phyloP scores from a whole-genome alignment of 2,329 filamentous ascomycete genomes.

The Alternaria sp. region DNA sequence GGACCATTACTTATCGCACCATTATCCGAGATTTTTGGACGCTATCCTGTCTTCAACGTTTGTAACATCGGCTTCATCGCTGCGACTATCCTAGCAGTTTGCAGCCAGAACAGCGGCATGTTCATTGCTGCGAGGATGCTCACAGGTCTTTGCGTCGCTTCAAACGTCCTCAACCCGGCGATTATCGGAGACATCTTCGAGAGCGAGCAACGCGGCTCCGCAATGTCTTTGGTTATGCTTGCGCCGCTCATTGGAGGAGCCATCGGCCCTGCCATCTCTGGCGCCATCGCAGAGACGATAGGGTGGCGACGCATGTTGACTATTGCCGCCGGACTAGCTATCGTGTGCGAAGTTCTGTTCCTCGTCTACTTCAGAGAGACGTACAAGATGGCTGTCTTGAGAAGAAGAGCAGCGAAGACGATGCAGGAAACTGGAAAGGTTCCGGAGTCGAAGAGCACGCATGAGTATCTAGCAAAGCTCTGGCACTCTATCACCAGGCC shows the following conservation, averaged over 20 bases:
- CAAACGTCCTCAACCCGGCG: conserved; percentile 66
- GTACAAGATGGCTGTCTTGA: conserved; percentile 64
- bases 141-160: conserved; percentile 53
- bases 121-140: conserved; percentile 54
- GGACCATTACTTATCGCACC: conserved; percentile 45
- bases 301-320: conserved; percentile 64
- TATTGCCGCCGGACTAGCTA: conserved; percentile 57
- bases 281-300: conserved; percentile 60
- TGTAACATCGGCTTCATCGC: conserved; percentile 56
- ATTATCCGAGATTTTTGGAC: conserved; percentile 42
- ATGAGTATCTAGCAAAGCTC: conserved; percentile 34
- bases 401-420: conserved; percentile 26
- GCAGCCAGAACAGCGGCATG: conserved; percentile 46
- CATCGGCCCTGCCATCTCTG: conserved; percentile 62
- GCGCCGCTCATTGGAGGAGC: conserved; percentile 65
- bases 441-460: conserved; percentile 15
- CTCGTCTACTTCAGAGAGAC: conserved; percentile 64
- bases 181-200: conserved; percentile 69
- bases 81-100: conserved; percentile 48
- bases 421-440: conserved; percentile 16
- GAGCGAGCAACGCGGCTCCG: conserved; percentile 62
- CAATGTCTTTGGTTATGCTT: conserved; percentile 64
- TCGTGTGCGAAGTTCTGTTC: conserved; percentile 59
- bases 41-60: conserved; percentile 41
- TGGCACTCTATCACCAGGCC: conserved; percentile 52